Base-by-base conservation (phyloP, 202 grass and related monocot genomes). In the Schoenoplectus triqueter region DNA sequence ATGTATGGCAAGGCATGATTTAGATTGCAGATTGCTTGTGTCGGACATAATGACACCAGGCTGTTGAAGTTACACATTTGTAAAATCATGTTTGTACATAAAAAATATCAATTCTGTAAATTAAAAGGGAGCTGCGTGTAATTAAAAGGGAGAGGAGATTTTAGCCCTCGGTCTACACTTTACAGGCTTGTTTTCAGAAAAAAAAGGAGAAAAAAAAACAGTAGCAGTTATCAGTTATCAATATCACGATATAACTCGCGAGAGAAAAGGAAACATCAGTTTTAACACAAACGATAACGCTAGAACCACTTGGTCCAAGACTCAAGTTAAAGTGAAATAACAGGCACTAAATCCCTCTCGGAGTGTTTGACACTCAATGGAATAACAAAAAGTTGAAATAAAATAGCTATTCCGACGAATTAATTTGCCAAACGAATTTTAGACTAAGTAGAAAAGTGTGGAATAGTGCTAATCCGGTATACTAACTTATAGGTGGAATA, bases 221-320 rank as follows among this genome's bases (percentile, higher is more conserved):
- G 7, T 42, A 79, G 55, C 75, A 61, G 7, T 79, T 10, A 54
- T 54, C 47, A 18, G 39, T 48, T 6, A 74, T 54, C 71, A 52
- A 40, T 77, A 57, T 78, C 74, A 78, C 52, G 54, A 57, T 79
- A 79, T 61, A 79, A 79, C 44, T 66, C 79, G 60, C 64, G 80
- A 83, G 62, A 83, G 68, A 83, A 9, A 10, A 83, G 81, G 7
- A 82, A 69, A 68, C n/a, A 83, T 70, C 46, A 67, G 65, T 71
- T 83, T 59, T 83, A 71, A 83, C 70, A 71, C 21, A 70, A 83
- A 69, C 14, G 22, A 69, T 17, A 83, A 83, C 81, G 65, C 81
- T 83, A 45, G 65, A 50, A 83, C 80, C 80, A 56, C 21, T 57
- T 69, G 47, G 65, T 83, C 65, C 81, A 83, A 83, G 47, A 57